Base-by-base conservation (phyloP, 768 basidiomycete genomes). In the Kwoniella mangroviensis region DNA sequence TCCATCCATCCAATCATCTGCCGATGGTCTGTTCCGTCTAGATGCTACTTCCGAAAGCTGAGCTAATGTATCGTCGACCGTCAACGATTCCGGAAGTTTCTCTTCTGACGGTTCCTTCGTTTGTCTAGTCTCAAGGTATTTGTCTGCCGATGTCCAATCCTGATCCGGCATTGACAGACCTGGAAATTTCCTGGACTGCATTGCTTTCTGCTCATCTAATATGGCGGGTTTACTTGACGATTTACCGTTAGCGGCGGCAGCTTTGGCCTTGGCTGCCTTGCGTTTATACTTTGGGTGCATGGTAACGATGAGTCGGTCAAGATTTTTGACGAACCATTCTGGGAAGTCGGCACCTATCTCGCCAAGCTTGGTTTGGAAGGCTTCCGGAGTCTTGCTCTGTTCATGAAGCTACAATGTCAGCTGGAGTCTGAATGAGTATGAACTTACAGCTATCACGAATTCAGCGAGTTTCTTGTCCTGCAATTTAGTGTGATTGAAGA, bases 261-360 rank as follows among this genome's bases (percentile, higher is more conserved):
- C 79, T 43, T 80, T 75, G 26, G 79, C 75, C 53, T 84, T 86
- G 42, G 85, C 83, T 41, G 79, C 79, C 81, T 88, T 88, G 83
- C 92, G 92, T 86, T 93, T 97, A 86, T 98, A 91, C 78, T 94
- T 97, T 1, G 96, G 97, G 77, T 99, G 96, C 87, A 98, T 89
- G 67, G 88, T 92, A 65, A 97, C 88, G 75, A 99, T 93, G 63
- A 98, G 88, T 21, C 97, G 91, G 85, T 99, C 96, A 42, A 98
- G 88, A 79, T 91, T 95, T 82, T 94, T 91, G 68, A 96, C 84
- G 80, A 98, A 92, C 28, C 92, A 92, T 71, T 92, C 92, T 3
- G 94, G 91, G 78, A 98, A 94, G 73, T 89, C 89, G 21, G 92
- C 92, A 22, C 90, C 93, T 69, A 88, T 86, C 69, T 90, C 89